A percentile compares a stretch with the other conserved stretches of the same genome.
These are phyloP conservation scores for Ustilago vetiveriae DNA, from an alignment of 1,284 basidiomycete species.

Conservation along the genomic window DNA sequence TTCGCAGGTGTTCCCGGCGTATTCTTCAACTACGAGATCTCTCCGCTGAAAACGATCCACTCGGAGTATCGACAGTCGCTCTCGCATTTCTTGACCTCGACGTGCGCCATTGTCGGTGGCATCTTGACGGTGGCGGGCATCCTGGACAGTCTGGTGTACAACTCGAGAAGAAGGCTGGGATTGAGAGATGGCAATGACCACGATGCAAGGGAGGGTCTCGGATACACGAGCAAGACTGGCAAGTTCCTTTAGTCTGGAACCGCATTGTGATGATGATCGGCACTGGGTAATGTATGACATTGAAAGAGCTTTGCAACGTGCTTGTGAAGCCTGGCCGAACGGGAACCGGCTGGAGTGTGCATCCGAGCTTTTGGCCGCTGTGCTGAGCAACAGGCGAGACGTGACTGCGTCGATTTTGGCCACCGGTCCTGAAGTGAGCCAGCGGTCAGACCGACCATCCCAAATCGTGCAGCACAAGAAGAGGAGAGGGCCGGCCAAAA, in stretches of 20 bases:
- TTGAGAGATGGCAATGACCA: constrained; percentile 28
- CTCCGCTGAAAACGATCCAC: constrained; percentile 61
- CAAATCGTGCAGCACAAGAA: no score
- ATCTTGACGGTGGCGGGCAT: constrained; percentile 93
- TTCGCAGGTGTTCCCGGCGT: constrained; percentile 73
- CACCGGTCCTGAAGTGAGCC: no score
- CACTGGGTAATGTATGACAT: no score
- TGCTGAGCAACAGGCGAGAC: no score
- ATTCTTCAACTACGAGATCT: constrained; percentile 80
- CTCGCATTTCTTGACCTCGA: constrained; percentile 87
- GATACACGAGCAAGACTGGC: constrained; percentile 51
- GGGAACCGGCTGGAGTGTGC: no score
- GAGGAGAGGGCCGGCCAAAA: no score
- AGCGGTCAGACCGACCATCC: no score
- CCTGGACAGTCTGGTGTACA: constrained; percentile 86
- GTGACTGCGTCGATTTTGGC: no score
- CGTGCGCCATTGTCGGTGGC: constrained; percentile 94
- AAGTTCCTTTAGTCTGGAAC: constrained; percentile 38
- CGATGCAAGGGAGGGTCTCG: constrained; percentile 42
- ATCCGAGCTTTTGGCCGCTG: no score
- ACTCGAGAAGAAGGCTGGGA: constrained; percentile 65
- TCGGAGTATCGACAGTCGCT: constrained; percentile 81
- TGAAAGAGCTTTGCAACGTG: no score
- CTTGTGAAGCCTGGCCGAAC: no score
- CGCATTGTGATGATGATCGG: no score